These are phyloP conservation scores for Leptomonas seymouri DNA, from an alignment of 208 protist genomes.

Conservation along the genomic window DNA sequence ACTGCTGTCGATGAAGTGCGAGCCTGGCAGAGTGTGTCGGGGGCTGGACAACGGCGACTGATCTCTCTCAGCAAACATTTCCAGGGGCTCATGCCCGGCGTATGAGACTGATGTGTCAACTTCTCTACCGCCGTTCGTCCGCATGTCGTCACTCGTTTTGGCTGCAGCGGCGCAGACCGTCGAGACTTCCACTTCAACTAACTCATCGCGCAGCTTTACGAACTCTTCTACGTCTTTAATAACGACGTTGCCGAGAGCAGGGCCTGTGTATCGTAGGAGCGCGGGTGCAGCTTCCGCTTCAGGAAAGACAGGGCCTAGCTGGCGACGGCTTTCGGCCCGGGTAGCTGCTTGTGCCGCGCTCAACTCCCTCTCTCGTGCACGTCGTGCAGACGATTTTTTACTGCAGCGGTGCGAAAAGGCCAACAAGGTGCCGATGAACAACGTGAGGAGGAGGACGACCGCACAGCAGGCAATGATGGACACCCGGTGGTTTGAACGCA, in stretches of 20 bases:
- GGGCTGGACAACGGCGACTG: neutral
- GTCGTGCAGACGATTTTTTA: neutral
- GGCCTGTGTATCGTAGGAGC: neutral
- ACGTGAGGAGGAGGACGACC: neutral
- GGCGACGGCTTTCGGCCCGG: neutral
- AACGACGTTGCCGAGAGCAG: constrained; percentile 17
- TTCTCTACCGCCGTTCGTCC: neutral
- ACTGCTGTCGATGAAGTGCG: neutral
- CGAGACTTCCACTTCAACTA: constrained; percentile 7
- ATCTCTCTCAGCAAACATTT: neutral
- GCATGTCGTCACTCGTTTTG: neutral
- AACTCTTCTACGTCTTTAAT: constrained; percentile 5
- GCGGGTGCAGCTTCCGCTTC: constrained; percentile 1
- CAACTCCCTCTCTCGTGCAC: neutral
- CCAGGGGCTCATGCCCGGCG: neutral
- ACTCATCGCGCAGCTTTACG: neutral
- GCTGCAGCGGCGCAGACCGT: too few relatives aligned
- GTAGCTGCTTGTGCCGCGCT: neutral
- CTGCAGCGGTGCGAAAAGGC: constrained; percentile 5
- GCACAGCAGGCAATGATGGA: constrained; percentile 4
- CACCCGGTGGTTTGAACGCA: constrained; percentile 2
- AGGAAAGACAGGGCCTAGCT: neutral
- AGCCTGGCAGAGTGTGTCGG: neutral
- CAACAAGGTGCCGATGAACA: constrained; percentile 2
- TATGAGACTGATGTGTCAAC: neutral